Evolutionary conservation across 1,284 basidiomycete genomes (phyloP).

Genomic region (Ceratobasidium sp.): DNA sequence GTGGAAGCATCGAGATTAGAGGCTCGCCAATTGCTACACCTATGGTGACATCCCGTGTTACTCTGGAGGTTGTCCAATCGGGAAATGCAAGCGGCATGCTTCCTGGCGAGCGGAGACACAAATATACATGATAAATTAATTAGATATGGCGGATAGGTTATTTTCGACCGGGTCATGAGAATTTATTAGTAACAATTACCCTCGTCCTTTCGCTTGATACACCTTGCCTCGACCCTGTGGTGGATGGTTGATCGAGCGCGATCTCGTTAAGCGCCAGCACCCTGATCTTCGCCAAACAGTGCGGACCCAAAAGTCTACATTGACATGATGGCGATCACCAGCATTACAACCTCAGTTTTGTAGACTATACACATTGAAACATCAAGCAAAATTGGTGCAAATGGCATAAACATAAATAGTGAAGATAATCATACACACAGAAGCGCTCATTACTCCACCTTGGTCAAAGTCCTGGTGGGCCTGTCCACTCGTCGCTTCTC

Average conservation of each 20-base stretch:
- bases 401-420: no score
- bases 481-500: no score
- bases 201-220: neutral
- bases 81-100: constrained; percentile 13
- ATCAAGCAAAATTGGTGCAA: no score
- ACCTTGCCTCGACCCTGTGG: constrained; percentile 15
- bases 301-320: no score
- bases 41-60: constrained; percentile 41
- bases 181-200: no score
- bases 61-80: constrained; percentile 24
- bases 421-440: no score
- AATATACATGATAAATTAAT: neutral
- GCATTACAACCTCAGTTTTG: no score
- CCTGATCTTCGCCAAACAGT: neutral
- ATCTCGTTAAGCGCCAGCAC: neutral
- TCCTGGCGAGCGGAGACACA: neutral
- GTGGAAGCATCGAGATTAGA: neutral
- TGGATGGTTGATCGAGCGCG: no score
- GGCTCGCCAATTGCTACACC: constrained; percentile 40
- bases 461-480: no score
- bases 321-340: no score
- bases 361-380: no score
- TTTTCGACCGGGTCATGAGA: neutral
- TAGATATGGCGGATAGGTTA: neutral
- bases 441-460: no score